Conservation (phyloP, 352 stramenopile species). For the Phytophthora tentaculata region DNA sequence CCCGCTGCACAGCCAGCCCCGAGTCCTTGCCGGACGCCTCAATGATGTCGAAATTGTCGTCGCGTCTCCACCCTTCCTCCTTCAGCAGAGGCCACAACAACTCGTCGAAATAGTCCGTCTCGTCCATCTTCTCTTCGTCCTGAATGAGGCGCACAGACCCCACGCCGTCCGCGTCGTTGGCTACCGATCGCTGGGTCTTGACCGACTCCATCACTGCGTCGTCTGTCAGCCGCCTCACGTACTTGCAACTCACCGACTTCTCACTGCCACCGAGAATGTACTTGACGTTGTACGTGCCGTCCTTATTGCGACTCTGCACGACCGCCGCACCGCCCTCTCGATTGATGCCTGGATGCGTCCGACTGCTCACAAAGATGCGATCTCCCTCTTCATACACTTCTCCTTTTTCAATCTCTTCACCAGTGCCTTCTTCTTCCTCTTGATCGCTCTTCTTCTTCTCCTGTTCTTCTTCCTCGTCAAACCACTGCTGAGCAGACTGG, state of each 20-base stretch:
- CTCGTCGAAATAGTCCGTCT: slow-evolving; percentile 81
- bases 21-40: slow-evolving; percentile 49
- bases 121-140: slow-evolving; percentile 50
- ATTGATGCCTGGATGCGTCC: slow-evolving; percentile 83
- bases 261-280: slow-evolving; percentile 83
- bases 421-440: slow-evolving; percentile 20
- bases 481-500: slow-evolving; percentile 43
- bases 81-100: slow-evolving; percentile 81
- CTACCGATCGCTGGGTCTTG: slow-evolving; percentile 45
- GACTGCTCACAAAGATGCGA: slow-evolving; percentile 75
- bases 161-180: slow-evolving; percentile 31
- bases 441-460: slow-evolving; percentile 25
- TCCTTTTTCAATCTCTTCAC: slow-evolving; percentile 47
- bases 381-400: slow-evolving; percentile 61
- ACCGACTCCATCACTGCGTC: slow-evolving; percentile 79
- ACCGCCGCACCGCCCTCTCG: slow-evolving; percentile 69
- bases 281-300: slow-evolving; percentile 84
- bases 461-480: slow-evolving; percentile 34
- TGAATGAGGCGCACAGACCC: slow-evolving; percentile 34
- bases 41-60: slow-evolving; percentile 57
- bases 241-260: slow-evolving; percentile 64
- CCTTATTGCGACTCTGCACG: slow-evolving; percentile 57
- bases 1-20: slow-evolving; percentile 44
- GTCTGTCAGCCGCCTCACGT: slow-evolving; percentile 74
- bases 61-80: slow-evolving; percentile 73